phyloP scores from a whole-genome alignment of 23 red algal genomes.

The Gracilaria gracilis region DNA sequence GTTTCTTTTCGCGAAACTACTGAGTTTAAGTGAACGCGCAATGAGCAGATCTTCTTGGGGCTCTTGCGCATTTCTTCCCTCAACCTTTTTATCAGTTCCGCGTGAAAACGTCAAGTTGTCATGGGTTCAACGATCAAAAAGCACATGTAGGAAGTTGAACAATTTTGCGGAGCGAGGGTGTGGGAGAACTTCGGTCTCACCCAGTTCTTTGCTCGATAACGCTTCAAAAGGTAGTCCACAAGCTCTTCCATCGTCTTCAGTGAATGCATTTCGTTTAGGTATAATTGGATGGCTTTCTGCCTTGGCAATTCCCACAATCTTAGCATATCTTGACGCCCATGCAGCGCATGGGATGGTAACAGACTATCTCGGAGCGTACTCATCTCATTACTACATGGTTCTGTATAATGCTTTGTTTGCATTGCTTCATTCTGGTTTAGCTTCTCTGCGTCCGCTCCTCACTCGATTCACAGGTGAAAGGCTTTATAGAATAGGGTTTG shows the following conservation, averaged over 20 bases:
- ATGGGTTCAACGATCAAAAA: neutral
- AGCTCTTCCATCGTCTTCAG: conserved; percentile 19
- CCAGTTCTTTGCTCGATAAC: neutral
- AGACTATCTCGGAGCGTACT: neutral
- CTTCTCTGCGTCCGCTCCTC: conserved; percentile 75
- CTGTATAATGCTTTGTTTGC: conserved; percentile 68
- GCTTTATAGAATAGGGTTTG: conserved; percentile 91
- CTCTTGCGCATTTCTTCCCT: neutral
- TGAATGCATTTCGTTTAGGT: conserved; percentile 6
- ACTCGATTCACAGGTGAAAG: conserved; percentile 81
- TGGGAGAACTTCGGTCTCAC: neutral
- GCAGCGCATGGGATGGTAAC: neutral
- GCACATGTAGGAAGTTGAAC: neutral
- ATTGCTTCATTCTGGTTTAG: conserved; percentile 85
- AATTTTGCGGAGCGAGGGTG: neutral
- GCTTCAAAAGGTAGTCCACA: neutral
- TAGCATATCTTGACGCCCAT: conserved; percentile 16
- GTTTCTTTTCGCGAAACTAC: neutral
- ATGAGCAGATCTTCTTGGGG: neutral
- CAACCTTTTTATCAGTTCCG: neutral
- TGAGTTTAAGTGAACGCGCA: neutral
- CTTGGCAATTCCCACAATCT: conserved; percentile 3
- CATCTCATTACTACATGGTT: conserved; percentile 54
- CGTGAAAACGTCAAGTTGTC: neutral
- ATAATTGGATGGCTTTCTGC: neutral